Evolutionary conservation across 192 early-diverging fungal species (phyloP).

Genomic region (Pilaira anomala): DNA sequence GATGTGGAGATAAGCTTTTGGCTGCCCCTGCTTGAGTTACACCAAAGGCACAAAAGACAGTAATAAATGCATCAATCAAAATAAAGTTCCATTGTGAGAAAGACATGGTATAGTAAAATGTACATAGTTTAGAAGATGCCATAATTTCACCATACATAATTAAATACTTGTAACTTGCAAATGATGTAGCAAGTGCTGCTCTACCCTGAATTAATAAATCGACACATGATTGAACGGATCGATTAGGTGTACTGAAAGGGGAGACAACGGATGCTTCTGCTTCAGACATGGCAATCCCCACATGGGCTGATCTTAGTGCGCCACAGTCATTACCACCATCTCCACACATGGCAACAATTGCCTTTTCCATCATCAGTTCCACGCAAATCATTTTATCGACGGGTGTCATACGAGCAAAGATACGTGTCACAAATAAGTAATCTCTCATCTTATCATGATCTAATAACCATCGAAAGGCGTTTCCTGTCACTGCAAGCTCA

Average conservation of each 20-base stretch:
- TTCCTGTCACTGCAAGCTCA: conserved; percentile 74
- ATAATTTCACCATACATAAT: conserved; percentile 64
- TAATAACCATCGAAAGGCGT: conserved; percentile 57
- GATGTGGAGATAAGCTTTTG: conserved; percentile 36
- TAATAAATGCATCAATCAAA: conserved; percentile 62
- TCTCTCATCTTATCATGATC: conserved; percentile 42
- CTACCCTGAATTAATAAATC: conserved; percentile 69
- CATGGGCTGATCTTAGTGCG: conserved; percentile 75
- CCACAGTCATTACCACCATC: conserved; percentile 87
- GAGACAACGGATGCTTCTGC: conserved; percentile 80
- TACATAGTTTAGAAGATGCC: conserved; percentile 54
- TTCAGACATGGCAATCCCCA: conserved; percentile 76
- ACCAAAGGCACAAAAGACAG: conserved; percentile 45
- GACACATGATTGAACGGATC: conserved; percentile 64
- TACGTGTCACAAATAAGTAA: conserved; percentile 63
- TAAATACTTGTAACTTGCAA: conserved; percentile 69
- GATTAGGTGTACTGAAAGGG: conserved; percentile 68
- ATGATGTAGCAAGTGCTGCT: conserved; percentile 63
- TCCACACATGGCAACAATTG: conserved; percentile 79
- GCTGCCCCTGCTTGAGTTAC: conserved; percentile 48
- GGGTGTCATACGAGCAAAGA: conserved; percentile 81
- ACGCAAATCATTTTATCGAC: conserved; percentile 72
- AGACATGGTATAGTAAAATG: conserved; percentile 65
- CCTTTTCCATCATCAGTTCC: conserved; percentile 67
- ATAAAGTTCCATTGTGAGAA: conserved; percentile 62